Evolutionary conservation across 805 yeast species (phyloP).

Genomic region (Ogataea parapolymorpha): DNA sequence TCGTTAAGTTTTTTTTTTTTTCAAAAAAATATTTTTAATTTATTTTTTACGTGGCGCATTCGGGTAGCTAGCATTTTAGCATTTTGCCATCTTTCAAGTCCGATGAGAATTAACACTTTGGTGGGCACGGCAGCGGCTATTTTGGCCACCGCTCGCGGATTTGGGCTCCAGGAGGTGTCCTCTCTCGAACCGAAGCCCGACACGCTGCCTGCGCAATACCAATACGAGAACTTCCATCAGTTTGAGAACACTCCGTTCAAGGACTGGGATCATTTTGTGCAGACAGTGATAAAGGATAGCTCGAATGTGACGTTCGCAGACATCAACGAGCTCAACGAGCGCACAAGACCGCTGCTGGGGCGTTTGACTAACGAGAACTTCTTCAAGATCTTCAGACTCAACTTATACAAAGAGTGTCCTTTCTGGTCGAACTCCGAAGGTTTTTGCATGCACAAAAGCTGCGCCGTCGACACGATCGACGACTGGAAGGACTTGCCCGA

Average conservation of each 20-base stretch:
- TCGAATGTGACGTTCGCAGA: slow-evolving; percentile 37
- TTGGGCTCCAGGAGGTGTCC: slow-evolving; percentile 16
- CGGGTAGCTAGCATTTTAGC: not conserved
- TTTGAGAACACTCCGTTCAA: slow-evolving; percentile 32
- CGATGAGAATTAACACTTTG: slow-evolving; percentile 5
- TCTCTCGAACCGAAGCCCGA: slow-evolving; percentile 25
- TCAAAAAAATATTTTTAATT: not conserved
- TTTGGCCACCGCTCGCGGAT: slow-evolving; percentile 2
- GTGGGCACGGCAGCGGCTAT: not conserved
- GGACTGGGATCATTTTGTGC: slow-evolving; percentile 22
- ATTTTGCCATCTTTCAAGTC: not conserved
- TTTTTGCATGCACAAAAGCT: slow-evolving; percentile 80
- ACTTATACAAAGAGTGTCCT: slow-evolving; percentile 79
- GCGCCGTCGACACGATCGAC: slow-evolving; percentile 84
- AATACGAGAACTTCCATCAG: slow-evolving; percentile 28
- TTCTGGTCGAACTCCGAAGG: slow-evolving; percentile 78
- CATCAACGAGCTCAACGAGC: slow-evolving; percentile 48
- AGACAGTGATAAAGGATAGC: slow-evolving; percentile 27
- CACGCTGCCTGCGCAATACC: slow-evolving; percentile 23
- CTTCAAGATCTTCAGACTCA: slow-evolving; percentile 83
- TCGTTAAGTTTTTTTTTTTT: not conserved
- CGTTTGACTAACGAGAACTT: slow-evolving; percentile 69
- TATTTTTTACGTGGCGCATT: slow-evolving; percentile 8
- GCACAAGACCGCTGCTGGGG: slow-evolving; percentile 54
- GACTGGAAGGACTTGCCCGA: slow-evolving; percentile 71